Evolutionary conservation across 192 early-diverging fungal genomes (phyloP), one percentile per base, ranked within the genome.

Genomic region (Podila epicladia): DNA sequence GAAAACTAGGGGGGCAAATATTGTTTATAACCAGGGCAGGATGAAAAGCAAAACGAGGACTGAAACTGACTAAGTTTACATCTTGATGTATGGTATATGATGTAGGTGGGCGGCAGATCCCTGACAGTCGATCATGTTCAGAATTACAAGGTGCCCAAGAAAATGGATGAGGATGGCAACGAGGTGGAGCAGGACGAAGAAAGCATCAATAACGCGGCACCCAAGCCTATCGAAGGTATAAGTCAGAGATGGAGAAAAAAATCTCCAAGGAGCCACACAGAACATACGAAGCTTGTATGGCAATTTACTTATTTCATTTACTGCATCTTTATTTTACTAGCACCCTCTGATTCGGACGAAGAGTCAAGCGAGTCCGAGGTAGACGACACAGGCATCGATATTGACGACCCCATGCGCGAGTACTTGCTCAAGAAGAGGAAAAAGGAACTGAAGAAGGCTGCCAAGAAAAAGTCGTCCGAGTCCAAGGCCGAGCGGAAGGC

Each of bases 81-180:
- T 50, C 41, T 45, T 45, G 35, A 37, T 37, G 9, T 37, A 45
- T 45, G 41, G 11, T 4, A 15, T 66, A 8, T 65, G 31, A 45
- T 32, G 2, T 83, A 84, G 85, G 68, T 86, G 2, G 64, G 83
- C 12, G 84, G 82, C 19, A 85, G 94, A 29, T 86, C 85, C 28
- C 38, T 95, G 62, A 90, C 93, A 55, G 94, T 95, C 0, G 94
- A 95, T 77, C 94, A 95, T 72, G 88, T 90, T 12, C 87, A 87
- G 65, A 82, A 86, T 33, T 92, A 92, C 73, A 83, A 89, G 41
- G 87, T 89, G 38, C 88, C 87, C 35, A 91, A 92, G 75, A 88
- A 72, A 29, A 72, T 86, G 65, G 85, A 86, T 9, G 83, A 71
- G 7, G 87, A 84, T n/a, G 87, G 87, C 11, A 85, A 84, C 22